Conservation (phyloP, 352 stramenopile genomes). For the Pythium aquatile region DNA sequence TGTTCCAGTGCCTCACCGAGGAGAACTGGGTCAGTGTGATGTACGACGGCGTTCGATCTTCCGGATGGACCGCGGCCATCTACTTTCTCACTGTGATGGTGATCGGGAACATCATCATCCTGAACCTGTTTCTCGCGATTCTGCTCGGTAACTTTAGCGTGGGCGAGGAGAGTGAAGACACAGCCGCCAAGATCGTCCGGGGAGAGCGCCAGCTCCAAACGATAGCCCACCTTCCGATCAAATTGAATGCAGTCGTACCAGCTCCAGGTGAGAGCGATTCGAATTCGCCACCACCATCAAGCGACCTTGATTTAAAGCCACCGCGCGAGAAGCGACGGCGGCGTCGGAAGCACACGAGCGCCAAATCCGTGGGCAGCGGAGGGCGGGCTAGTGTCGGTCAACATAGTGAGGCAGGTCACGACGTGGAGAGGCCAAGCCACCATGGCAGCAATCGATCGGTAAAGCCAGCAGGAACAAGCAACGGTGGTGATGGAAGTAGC, state of each 20-base stretch:
- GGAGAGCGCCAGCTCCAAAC: conserved; percentile 33
- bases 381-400: conserved; percentile 6
- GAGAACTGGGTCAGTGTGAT: conserved; percentile 90
- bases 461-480: neutral
- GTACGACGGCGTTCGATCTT: conserved; percentile 69
- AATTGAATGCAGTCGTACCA: conserved; percentile 8
- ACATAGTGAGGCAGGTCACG: neutral
- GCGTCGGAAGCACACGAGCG: conserved; percentile 5
- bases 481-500: neutral
- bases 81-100: conserved; percentile 77
- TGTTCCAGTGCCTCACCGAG: conserved; percentile 86
- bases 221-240: neutral
- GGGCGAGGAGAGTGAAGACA: conserved; percentile 34
- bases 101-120: conserved; percentile 80
- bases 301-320: neutral
- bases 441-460: neutral
- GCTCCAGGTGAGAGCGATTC: neutral
- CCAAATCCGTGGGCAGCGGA: conserved; percentile 9
- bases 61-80: conserved; percentile 31
- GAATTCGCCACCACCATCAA: neutral
- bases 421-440: neutral
- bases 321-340: conserved; percentile 9
- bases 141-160: conserved; percentile 79
- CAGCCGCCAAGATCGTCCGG: conserved; percentile 26
- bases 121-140: conserved; percentile 91